Conservation (phyloP, 2,329 filamentous ascomycete species). For the Colletotrichum acutatum region DNA sequence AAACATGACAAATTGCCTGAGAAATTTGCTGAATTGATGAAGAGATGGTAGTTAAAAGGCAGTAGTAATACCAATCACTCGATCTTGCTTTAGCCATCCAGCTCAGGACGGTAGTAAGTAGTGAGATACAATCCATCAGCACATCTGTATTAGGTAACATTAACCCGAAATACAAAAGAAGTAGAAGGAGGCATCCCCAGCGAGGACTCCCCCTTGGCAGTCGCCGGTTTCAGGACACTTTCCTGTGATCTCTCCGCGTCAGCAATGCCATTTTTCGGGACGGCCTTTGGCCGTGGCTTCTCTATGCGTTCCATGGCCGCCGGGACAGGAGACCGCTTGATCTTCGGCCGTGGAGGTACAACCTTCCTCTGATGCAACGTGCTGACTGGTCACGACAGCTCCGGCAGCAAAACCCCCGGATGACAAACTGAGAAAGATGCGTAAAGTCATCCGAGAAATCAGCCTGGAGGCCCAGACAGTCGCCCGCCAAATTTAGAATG, state of each 20-base stretch:
- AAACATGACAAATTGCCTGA: neutral
- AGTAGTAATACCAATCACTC: too few relatives aligned
- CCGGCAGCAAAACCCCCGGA: neutral
- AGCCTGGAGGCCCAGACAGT: neutral
- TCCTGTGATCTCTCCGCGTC: neutral
- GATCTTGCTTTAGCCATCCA: too few relatives aligned
- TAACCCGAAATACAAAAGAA: neutral
- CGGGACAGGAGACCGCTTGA: neutral
- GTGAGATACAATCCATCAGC: neutral
- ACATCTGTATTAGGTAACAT: neutral
- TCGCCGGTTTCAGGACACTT: neutral
- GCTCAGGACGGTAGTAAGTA: neutral
- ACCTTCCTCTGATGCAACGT: neutral
- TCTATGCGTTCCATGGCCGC: neutral
- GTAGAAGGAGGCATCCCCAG: neutral
- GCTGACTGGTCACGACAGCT: neutral
- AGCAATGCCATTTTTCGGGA: neutral
- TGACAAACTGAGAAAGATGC: neutral
- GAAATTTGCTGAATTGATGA: neutral
- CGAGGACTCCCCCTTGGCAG: neutral
- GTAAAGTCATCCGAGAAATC: neutral
- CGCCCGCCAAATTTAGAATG: conserved; percentile 8
- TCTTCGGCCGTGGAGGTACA: neutral
- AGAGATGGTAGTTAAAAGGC: neutral
- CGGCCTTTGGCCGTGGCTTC: neutral